phyloP scores from a whole-genome alignment of 768 basidiomycete species.

The Xanthoconium stramineum region DNA sequence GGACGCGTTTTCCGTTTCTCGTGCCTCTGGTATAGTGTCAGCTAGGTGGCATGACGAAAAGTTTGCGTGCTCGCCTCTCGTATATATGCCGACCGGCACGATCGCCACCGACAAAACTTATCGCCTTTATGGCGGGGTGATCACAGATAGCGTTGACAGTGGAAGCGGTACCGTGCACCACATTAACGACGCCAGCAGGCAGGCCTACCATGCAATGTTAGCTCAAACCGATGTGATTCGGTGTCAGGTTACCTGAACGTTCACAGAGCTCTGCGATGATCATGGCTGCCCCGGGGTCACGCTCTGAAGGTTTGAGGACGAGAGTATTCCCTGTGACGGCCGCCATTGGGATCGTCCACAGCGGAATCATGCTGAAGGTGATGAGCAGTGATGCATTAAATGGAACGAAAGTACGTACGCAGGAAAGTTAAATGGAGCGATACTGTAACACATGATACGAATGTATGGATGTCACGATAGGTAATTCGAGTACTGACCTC shows the following conservation, averaged over 20 bases:
- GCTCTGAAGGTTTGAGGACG: constrained; percentile 92
- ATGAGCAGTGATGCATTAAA: not conserved
- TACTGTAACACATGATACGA: constrained; percentile 35
- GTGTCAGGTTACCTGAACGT: constrained; percentile 54
- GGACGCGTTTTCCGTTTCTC: constrained; percentile 84
- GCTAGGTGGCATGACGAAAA: not conserved
- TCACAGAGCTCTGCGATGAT: constrained; percentile 95
- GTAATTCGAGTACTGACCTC: constrained; percentile 33
- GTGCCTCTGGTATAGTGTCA: constrained; percentile 55
- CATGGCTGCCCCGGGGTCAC: constrained; percentile 96
- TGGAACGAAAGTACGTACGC: constrained; percentile 48
- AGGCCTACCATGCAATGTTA: constrained; percentile 44
- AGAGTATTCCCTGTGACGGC: constrained; percentile 90
- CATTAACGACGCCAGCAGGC: constrained; percentile 85
- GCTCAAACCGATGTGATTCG: not conserved
- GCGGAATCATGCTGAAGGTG: constrained; percentile 78
- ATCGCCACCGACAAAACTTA: constrained; percentile 96
- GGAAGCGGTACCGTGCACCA: constrained; percentile 86
- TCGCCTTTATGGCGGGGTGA: constrained; percentile 85
- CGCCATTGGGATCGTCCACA: constrained; percentile 94
- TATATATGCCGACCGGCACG: constrained; percentile 93
- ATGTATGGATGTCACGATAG: not conserved
- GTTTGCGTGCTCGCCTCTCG: constrained; percentile 50
- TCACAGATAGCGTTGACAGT: constrained; percentile 96
- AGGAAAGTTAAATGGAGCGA: constrained; percentile 89